phyloP scores from a whole-genome alignment of 2,329 filamentous ascomycete genomes.

The Raffaelea deltoideospora region DNA sequence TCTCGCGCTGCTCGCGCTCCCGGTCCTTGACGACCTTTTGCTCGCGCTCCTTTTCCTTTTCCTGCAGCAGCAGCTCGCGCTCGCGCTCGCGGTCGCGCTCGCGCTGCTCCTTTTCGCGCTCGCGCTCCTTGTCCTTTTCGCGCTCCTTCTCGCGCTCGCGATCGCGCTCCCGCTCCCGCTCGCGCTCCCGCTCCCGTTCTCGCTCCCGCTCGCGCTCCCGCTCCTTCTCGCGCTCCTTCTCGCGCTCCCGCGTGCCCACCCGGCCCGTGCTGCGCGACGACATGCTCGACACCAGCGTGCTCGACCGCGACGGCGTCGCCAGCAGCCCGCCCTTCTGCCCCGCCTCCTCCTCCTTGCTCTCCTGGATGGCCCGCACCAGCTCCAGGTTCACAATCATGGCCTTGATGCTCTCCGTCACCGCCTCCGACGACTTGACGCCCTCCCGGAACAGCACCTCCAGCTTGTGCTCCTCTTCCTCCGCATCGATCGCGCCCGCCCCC shows the following conservation, averaged over 20 bases:
- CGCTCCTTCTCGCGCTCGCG: conserved; percentile 13
- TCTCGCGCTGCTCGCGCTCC: conserved; percentile 5
- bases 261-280: conserved; percentile 7
- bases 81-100: conserved; percentile 2
- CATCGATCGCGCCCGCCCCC: conserved; percentile 18
- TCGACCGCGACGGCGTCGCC: conserved; percentile 10
- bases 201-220: conserved; percentile 6
- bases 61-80: background rate
- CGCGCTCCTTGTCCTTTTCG: conserved; percentile 9
- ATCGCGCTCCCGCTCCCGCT: conserved; percentile 12
- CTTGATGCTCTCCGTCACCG: conserved; percentile 19
- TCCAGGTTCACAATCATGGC: conserved; percentile 21
- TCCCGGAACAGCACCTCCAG: conserved; percentile 15
- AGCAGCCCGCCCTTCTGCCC: conserved; percentile 14
- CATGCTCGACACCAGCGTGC: conserved; percentile 6
- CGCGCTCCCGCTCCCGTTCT: conserved; percentile 12
- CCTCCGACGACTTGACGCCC: conserved; percentile 16
- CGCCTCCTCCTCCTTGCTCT: conserved; percentile 23
- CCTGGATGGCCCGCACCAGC: conserved; percentile 23
- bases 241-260: conserved; percentile 12
- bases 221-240: conserved; percentile 10
- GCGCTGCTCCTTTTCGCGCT: conserved; percentile 13
- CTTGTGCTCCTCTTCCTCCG: conserved; percentile 12
- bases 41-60: conserved; percentile 3
- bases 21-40: conserved; percentile 2